Conservation (phyloP, 257 asterid species). For the Marsdenia floribunda region DNA sequence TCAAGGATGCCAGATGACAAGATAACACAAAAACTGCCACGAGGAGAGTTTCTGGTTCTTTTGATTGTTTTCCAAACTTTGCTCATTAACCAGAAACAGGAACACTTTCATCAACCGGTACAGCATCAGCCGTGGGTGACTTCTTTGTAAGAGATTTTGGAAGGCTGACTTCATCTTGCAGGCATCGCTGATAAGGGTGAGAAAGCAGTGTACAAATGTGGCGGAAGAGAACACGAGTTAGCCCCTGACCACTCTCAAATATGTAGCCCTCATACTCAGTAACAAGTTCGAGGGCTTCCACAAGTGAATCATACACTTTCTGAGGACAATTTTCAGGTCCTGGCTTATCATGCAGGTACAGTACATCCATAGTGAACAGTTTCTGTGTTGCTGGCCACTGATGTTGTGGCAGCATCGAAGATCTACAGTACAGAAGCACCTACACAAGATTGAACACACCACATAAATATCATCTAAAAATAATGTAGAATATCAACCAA, state of each 20-base stretch:
- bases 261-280: slow-evolving; percentile 82
- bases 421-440: slow-evolving; percentile 83
- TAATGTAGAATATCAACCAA: not conserved
- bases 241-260: slow-evolving; percentile 86
- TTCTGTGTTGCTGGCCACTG: slow-evolving; percentile 59
- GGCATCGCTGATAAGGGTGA: slow-evolving; percentile 88
- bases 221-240: slow-evolving; percentile 69
- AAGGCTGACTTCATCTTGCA: slow-evolving; percentile 65
- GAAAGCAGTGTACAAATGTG: slow-evolving; percentile 58
- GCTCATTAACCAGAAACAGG: slow-evolving; percentile 42
- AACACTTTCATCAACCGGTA: slow-evolving; percentile 45
- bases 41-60: not conserved
- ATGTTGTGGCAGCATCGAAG: slow-evolving; percentile 60
- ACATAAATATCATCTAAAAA: not conserved
- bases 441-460: slow-evolving; percentile 26
- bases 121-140: slow-evolving; percentile 32
- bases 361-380: slow-evolving; percentile 79
- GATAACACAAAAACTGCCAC: not conserved
- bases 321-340: slow-evolving; percentile 96
- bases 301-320: slow-evolving; percentile 74
- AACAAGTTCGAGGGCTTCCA: slow-evolving; percentile 79
- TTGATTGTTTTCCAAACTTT: not conserved
- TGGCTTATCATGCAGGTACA: slow-evolving; percentile 94
- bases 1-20: slow-evolving; percentile 1
- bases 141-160: slow-evolving; percentile 75